Percentiles rank a stretch among this genome's conserved stretches.
Conservation (phyloP, 495 filamentous ascomycete genomes). For the Xylaria curta region DNA sequence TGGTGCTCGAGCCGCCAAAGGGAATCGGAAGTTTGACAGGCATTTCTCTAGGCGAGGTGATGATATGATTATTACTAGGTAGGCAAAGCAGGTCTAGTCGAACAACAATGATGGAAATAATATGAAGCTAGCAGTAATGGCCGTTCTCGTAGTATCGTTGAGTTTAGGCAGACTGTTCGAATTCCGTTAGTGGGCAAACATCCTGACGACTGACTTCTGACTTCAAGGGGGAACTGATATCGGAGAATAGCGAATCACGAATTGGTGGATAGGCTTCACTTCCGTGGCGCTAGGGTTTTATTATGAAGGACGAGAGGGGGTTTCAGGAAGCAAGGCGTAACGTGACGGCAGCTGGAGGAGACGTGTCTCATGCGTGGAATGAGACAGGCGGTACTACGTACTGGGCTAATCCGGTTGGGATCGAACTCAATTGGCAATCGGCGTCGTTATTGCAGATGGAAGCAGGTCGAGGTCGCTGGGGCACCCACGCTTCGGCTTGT, state of each 20-base stretch:
- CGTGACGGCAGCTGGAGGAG: neutral
- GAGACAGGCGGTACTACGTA: constrained; percentile 12
- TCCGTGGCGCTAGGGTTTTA: neutral
- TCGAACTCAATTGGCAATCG: constrained; percentile 8
- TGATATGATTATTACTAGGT: constrained; percentile 28
- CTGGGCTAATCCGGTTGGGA: neutral
- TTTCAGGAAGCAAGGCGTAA: neutral
- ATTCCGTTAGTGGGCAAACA: neutral
- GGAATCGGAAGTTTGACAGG: constrained; percentile 56
- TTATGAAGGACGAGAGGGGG: neutral
- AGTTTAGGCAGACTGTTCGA: neutral
- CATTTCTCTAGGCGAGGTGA: constrained; percentile 46
- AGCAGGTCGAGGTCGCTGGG: constrained; percentile 23
- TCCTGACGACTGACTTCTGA: neutral
- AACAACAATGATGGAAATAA: constrained; percentile 18
- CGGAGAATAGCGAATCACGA: neutral
- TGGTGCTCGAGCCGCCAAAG: constrained; percentile 38
- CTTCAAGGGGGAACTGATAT: neutral
- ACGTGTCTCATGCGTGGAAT: constrained; percentile 1
- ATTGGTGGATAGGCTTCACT: constrained; percentile 9
- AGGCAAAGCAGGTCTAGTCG: constrained; percentile 16
- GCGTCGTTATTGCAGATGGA: constrained; percentile 5
- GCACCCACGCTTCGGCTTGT: constrained; percentile 21
- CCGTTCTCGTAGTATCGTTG: constrained; percentile 14
- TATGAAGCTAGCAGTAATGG: constrained; percentile 22